These are phyloP conservation scores for Linnemannia zychae DNA, from an alignment of 192 early-diverging fungal species.

Conservation along the genomic window DNA sequence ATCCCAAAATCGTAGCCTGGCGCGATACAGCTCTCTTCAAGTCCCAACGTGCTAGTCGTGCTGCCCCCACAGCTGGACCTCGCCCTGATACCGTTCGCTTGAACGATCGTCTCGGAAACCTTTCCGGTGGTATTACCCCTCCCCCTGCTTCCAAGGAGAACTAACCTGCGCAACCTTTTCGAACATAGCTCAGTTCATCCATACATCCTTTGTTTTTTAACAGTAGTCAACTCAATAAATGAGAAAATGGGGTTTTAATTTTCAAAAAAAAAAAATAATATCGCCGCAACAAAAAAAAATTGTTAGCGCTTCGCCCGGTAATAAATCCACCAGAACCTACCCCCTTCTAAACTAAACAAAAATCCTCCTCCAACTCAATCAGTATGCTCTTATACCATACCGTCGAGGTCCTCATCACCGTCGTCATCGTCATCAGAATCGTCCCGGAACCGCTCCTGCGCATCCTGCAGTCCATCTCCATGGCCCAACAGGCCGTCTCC, in stretches of 20 bases:
- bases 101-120: slow-evolving; percentile 41
- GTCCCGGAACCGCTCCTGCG: slow-evolving; percentile 47
- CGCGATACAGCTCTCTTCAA: slow-evolving; percentile 28
- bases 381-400: slow-evolving; percentile 20
- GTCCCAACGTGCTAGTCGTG: slow-evolving; percentile 15
- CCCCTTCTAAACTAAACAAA: not conserved
- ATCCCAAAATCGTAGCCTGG: slow-evolving; percentile 45
- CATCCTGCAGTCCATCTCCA: slow-evolving; percentile 28
- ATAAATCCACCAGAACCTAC: no score
- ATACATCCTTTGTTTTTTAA: no score
- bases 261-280: not conserved
- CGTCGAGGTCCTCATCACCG: slow-evolving; percentile 30
- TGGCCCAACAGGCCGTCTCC: slow-evolving; percentile 13
- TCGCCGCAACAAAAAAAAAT: not conserved
- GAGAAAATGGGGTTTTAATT: no score
- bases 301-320: not conserved
- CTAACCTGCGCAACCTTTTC: not conserved
- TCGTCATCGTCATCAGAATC: slow-evolving; percentile 28
- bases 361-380: not conserved
- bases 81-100: not conserved
- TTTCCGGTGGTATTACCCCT: slow-evolving; percentile 2
- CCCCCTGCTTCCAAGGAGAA: not conserved
- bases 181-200: not conserved
- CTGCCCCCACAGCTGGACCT: not conserved
- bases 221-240: no score